These are phyloP conservation scores for Backusella westeae DNA, from an alignment of 192 early-diverging fungal species.

Conservation along the genomic window DNA sequence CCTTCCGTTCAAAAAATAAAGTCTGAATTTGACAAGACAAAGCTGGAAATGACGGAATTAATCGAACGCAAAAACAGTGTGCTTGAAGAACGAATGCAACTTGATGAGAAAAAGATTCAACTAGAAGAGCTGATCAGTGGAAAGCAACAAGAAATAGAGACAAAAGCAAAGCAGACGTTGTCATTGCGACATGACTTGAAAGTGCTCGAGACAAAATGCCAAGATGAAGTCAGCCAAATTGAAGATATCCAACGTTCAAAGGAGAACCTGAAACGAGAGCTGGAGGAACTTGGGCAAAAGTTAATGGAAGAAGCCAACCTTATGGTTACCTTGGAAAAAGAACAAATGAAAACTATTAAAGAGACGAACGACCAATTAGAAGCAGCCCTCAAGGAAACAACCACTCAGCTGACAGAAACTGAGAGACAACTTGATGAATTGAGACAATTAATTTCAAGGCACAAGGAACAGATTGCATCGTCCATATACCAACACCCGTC, in stretches of 20 bases:
- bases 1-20: background rate
- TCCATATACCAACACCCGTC: constrained; percentile 5
- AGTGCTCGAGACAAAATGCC: constrained; percentile 64
- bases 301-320: constrained; percentile 94
- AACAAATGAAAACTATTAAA: constrained; percentile 47
- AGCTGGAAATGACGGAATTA: background rate
- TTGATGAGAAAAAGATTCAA: constrained; percentile 54
- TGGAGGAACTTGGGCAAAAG: constrained; percentile 84
- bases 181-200: constrained; percentile 60
- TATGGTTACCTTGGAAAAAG: constrained; percentile 77
- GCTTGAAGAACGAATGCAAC: constrained; percentile 30
- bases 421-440: constrained; percentile 78
- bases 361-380: constrained; percentile 48
- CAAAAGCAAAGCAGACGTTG: constrained; percentile 63
- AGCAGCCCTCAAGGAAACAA: constrained; percentile 55
- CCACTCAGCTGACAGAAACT: constrained; percentile 60
- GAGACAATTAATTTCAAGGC: constrained; percentile 31
- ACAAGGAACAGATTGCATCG: constrained; percentile 41
- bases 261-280: constrained; percentile 82
- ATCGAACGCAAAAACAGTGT: background rate
- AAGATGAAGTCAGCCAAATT: constrained; percentile 75
- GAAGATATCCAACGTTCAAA: constrained; percentile 84
- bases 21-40: background rate
- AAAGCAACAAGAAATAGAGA: constrained; percentile 64
- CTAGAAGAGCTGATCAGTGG: constrained; percentile 55